Evolutionary conservation across 169 alveolate genomes (phyloP), one percentile per base, ranked within the genome.

Genomic region (Plasmodium cynomolgi): DNA sequence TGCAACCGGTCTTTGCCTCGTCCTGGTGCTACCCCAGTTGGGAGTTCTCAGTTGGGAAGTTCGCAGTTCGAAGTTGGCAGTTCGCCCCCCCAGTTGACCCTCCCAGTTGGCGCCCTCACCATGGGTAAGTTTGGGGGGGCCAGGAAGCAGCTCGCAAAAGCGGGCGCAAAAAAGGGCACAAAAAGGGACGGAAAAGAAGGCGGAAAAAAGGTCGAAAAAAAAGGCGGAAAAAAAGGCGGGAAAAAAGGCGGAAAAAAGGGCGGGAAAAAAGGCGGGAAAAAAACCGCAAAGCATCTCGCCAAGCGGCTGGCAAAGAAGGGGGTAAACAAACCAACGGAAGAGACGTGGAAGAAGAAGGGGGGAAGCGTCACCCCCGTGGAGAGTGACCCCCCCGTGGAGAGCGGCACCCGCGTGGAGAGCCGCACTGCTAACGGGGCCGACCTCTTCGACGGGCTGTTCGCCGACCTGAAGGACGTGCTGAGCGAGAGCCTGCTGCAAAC

Each of bases 381-480:
- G 0, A 41, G 13, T 1, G 50, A 41, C 13, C 3, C 15, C 50
- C 0, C 50, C 13, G 50, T 41, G 15, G 11, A 6, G 3, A 41
- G 50, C 0, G 58, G 29, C 26, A 56, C n/a, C 26, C 26, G 58
- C 17, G 58, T 44, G 11, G 58, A 11, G 58, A 68, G n/a, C n/a
- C n/a, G n/a, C n/a, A n/a, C n/a, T n/a, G n/a, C n/a, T n/a, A n/a
- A n/a, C 26, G 34, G 77, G 44, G 58, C 31, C 31, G 50, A 34
- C 15, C 86, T 95, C 8, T 95, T 93, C 81, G 93, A 73, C 13
- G 81, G 92, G 3, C 83, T 31, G 44, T 95, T 95, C 83, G 84
- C 86, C 26, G 95, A 84, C 20, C 23, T 92, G 33, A 92, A 84
- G 54, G 85, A 44, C 8, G 44, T 95, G 0, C 56, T 58, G 74